Evolutionary conservation across 192 early-diverging fungal genomes (phyloP).

Genomic region (Backusella australiensis): DNA sequence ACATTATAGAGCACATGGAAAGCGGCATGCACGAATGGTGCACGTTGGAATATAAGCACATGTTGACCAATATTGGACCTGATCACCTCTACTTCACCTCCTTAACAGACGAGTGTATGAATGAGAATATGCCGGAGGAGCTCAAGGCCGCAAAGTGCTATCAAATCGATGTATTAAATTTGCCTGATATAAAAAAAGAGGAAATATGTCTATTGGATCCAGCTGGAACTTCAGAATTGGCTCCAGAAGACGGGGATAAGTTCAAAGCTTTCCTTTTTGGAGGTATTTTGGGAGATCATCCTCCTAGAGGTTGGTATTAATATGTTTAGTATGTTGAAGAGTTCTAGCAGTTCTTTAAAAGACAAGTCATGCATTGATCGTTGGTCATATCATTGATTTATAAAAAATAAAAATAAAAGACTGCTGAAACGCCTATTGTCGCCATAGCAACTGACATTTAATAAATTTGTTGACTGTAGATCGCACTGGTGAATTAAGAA

Average conservation of each 20-base stretch:
- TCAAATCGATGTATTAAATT: constrained; percentile 46
- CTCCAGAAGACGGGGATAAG: constrained; percentile 61
- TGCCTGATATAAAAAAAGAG: constrained; percentile 45
- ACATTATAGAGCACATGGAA: constrained; percentile 80
- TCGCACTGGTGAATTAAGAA: constrained; percentile 60
- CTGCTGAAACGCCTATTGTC: not conserved
- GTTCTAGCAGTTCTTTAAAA: too few relatives aligned
- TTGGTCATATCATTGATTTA: too few relatives aligned
- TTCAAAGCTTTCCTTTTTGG: constrained; percentile 82
- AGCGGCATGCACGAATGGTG: constrained; percentile 72
- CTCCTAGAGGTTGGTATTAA: constrained; percentile 48
- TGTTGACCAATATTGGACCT: constrained; percentile 58
- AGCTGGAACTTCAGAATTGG: constrained; percentile 48
- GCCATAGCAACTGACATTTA: not conserved
- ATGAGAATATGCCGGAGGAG: constrained; percentile 38
- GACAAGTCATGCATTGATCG: too few relatives aligned
- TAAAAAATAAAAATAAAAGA: too few relatives aligned
- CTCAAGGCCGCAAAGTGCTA: constrained; percentile 48
- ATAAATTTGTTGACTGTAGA: constrained; percentile 26
- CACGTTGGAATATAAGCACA: constrained; percentile 74
- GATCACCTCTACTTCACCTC: constrained; percentile 61
- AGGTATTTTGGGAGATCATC: constrained; percentile 74
- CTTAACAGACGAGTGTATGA: constrained; percentile 48
- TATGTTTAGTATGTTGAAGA: not conserved
- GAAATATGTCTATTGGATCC: constrained; percentile 76